These are phyloP conservation scores for Malassezia sp. DNA, from an alignment of 1,284 basidiomycete genomes.

Conservation along the genomic window DNA sequence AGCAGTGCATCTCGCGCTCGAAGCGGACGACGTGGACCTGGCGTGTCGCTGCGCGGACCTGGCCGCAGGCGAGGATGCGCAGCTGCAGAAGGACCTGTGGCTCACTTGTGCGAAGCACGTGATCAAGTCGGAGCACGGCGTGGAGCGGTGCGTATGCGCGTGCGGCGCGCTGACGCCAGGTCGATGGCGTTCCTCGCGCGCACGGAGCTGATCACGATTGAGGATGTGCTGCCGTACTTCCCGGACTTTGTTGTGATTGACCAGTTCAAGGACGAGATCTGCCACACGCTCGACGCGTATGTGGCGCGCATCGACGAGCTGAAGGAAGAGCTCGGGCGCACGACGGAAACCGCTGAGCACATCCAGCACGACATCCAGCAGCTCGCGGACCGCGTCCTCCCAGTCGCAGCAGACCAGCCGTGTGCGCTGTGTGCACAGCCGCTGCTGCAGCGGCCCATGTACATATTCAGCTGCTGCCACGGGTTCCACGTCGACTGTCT, in stretches of 20 bases:
- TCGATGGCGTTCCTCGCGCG: slow-evolving; percentile 93
- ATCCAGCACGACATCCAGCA: slow-evolving; percentile 83
- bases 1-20: slow-evolving; percentile 82
- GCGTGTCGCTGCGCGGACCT: slow-evolving; percentile 41
- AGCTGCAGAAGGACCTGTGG: slow-evolving; percentile 84
- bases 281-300: slow-evolving; percentile 85
- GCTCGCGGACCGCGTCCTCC: slow-evolving; percentile 80
- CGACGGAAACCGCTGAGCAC: slow-evolving; percentile 76
- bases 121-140: slow-evolving; percentile 90
- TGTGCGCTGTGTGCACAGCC: slow-evolving; percentile 69
- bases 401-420: slow-evolving; percentile 73
- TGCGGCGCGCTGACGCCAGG: no score
- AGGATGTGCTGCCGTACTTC: slow-evolving; percentile 98
- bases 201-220: slow-evolving; percentile 87
- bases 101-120: slow-evolving; percentile 93
- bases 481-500: slow-evolving; percentile 52
- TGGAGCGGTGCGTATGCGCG: no score
- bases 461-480: slow-evolving; percentile 95
- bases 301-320: slow-evolving; percentile 78
- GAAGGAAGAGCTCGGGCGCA: slow-evolving; percentile 91
- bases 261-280: slow-evolving; percentile 98
- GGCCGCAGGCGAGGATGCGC: slow-evolving; percentile 18
- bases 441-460: slow-evolving; percentile 79
- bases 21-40: slow-evolving; percentile 50
- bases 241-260: slow-evolving; percentile 99